phyloP scores from a whole-genome alignment of 1,284 basidiomycete genomes.

The Mycosarcoma mackinlayi region DNA sequence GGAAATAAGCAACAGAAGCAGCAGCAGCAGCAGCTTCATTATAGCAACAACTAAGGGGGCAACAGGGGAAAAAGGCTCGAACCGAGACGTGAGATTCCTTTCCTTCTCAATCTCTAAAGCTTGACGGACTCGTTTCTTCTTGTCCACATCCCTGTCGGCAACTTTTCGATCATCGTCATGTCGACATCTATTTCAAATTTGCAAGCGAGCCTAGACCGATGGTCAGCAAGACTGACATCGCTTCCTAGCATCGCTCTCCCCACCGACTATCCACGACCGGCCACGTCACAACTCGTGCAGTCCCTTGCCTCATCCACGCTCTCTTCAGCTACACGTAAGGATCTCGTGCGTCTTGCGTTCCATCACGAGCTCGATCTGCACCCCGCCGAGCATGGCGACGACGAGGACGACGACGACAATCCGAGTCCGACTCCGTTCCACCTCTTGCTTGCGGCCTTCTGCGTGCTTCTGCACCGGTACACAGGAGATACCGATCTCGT shows the following conservation, averaged over 20 bases:
- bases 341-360: constrained; percentile 71
- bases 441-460: constrained; percentile 88
- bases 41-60: not conserved
- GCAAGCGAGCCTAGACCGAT: constrained; percentile 54
- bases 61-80: not conserved
- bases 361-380: constrained; percentile 78
- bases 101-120: not conserved
- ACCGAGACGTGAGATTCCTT: not conserved
- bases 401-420: constrained; percentile 46
- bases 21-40: not conserved
- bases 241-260: constrained; percentile 91
- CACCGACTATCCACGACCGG: constrained; percentile 92
- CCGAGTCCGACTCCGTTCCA: constrained; percentile 83
- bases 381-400: constrained; percentile 71
- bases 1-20: no score
- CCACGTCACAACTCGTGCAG: constrained; percentile 67
- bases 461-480: constrained; percentile 90
- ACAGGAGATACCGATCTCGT: constrained; percentile 95
- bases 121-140: no score
- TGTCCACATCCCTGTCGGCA: not conserved
- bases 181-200: constrained; percentile 17
- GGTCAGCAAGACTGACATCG: constrained; percentile 70
- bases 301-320: constrained; percentile 60
- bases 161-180: constrained; percentile 9
- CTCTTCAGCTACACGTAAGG: constrained; percentile 46